Evolutionary conservation across 148 eudicot genomes (phyloP).

Genomic region (Linanthus parryae): DNA sequence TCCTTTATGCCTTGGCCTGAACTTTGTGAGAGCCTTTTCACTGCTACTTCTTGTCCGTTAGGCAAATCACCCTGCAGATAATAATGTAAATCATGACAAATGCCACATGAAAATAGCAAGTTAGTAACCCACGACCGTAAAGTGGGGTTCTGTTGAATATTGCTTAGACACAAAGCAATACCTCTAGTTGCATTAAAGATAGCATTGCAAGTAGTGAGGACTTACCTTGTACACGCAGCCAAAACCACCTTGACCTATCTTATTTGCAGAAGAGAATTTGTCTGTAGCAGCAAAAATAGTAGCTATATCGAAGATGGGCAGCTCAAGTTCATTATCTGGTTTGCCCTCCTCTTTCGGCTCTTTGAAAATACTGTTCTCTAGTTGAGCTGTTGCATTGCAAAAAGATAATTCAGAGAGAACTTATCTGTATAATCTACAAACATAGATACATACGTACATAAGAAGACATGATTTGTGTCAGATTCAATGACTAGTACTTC

Average conservation of each 20-base stretch:
- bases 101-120: background rate
- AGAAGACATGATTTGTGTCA: no score
- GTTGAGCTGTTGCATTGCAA: constrained; percentile 10
- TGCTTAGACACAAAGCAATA: background rate
- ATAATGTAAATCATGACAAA: background rate
- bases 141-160: background rate
- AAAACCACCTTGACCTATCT: constrained; percentile 40
- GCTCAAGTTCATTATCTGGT: constrained; percentile 14
- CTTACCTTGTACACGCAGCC: constrained; percentile 41
- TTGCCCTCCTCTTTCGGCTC: constrained; percentile 7
- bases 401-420: no score
- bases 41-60: constrained; percentile 36
- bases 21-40: constrained; percentile 36
- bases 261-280: constrained; percentile 19
- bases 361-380: constrained; percentile 8
- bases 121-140: background rate
- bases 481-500: no score
- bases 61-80: constrained; percentile 29
- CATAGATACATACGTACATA: no score
- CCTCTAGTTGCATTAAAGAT: no score
- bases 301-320: constrained; percentile 17
- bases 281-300: constrained; percentile 20
- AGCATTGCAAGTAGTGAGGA: background rate
- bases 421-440: no score
- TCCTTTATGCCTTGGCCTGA: constrained; percentile 43